phyloP scores from a whole-genome alignment of 306 rosid species.

The Gynostemma pentaphyllum region DNA sequence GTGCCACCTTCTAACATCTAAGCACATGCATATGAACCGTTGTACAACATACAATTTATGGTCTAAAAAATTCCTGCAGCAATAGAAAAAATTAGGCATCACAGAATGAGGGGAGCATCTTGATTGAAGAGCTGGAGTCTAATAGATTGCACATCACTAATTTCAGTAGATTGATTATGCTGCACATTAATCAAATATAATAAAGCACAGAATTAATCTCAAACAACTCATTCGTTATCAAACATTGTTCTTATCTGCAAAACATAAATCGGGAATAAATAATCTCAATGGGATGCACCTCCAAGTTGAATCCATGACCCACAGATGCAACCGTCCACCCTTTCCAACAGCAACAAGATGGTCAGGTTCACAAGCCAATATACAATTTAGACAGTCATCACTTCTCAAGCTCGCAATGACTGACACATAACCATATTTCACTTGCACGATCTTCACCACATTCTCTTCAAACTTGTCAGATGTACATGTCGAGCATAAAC shows the following conservation, averaged over 20 bases:
- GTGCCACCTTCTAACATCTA: neutral
- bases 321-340: slow-evolving; percentile 73
- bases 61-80: neutral
- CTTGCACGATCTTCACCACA: slow-evolving; percentile 63
- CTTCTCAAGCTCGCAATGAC: slow-evolving; percentile 44
- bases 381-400: slow-evolving; percentile 30
- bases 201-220: neutral
- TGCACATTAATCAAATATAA: neutral
- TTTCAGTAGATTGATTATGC: neutral
- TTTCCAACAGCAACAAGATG: slow-evolving; percentile 67
- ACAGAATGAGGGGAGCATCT: neutral
- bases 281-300: slow-evolving; percentile 32
- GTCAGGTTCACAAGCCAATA: slow-evolving; percentile 69
- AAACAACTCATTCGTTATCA: neutral
- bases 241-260: neutral
- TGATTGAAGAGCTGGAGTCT: neutral
- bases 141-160: neutral
- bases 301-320: slow-evolving; percentile 88
- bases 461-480: slow-evolving; percentile 41
- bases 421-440: slow-evolving; percentile 61
- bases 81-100: neutral
- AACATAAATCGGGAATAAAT: slow-evolving; percentile 7
- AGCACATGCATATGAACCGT: neutral
- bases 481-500: slow-evolving; percentile 63
- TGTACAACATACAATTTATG: neutral